Conservation (phyloP, 1,284 basidiomycete genomes). For the Ustilago cynodontis region DNA sequence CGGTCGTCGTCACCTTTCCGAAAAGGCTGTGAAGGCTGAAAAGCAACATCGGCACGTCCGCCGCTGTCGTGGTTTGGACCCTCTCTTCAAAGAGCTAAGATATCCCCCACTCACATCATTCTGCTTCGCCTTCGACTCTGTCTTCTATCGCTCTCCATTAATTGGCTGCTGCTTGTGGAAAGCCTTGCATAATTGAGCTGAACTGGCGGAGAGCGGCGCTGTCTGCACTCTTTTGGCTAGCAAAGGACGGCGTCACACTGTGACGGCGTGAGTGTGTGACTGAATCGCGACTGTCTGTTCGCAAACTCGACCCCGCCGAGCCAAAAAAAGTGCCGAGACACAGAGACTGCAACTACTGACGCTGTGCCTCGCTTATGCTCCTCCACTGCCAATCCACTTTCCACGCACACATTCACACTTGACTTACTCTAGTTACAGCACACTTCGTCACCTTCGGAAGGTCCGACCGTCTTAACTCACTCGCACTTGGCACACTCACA, state of each 20-base stretch:
- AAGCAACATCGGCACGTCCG: slow-evolving; percentile 1
- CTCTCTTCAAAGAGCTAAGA: not conserved
- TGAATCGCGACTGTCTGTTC: not conserved
- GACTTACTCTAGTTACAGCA: no score
- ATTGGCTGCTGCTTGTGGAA: no score
- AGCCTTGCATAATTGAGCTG: not conserved
- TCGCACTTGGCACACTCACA: no score
- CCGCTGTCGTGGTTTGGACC: slow-evolving; percentile 4
- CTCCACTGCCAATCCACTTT: slow-evolving; percentile 3
- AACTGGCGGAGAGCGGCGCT: not conserved
- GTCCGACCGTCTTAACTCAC: not conserved
- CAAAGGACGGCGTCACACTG: not conserved
- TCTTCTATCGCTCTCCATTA: no score
- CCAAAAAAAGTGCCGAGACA: no score
- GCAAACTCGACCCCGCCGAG: not conserved
- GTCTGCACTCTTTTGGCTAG: not conserved
- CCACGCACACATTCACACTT: not conserved
- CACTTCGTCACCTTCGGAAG: not conserved
- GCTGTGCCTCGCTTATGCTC: slow-evolving; percentile 4
- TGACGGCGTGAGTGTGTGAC: no score
- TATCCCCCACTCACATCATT: slow-evolving; percentile 15
- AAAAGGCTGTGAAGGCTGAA: slow-evolving; percentile 2
- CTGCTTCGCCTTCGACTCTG: slow-evolving; percentile 1
- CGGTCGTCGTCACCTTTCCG: not conserved
- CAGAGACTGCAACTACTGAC: not conserved